Base-by-base conservation (phyloP, 495 filamentous ascomycete genomes). In the Lasiosphaeria hispida region DNA sequence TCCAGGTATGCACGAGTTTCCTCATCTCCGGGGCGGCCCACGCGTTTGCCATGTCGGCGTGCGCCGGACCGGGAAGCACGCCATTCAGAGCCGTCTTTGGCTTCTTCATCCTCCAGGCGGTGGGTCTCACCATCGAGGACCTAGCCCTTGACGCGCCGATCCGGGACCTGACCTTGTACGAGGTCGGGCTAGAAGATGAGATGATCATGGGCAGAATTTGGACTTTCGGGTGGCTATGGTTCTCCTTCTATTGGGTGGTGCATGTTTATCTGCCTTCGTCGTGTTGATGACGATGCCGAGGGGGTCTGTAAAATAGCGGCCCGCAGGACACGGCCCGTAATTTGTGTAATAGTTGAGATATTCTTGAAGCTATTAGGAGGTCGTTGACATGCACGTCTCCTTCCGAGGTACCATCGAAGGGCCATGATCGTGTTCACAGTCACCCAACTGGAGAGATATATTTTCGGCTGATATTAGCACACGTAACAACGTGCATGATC, bases 131-230 rank as follows among this genome's bases (percentile, higher is more conserved):
- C 4, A 33, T 55, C 17, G 53, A 55, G 17, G 19, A 11, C 6
- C 41, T 55, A n/a, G 35, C 47, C 15, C 42, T 55, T 19, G 18
- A 45, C 9, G 47, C 53, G 1, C 53, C 41, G 10, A 41, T 6
- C 7, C 35, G 33, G 30, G 53, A 55, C n/a, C 9, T 55, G 13
- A 47, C 53, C 4, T 41, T 55, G 4, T 55, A 55, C n/a, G 53
- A 55, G 33, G 18, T 45, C 23, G 53, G 53, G 2, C 41, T 55
- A 2, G 38, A 55, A 18, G 53, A 55, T 15, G 41, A 55, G 41
- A 44, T 45, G 40, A 36, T 55, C 3, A 55, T 55, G 7, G 53
- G 53, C 11, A 44, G 53, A 23, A 30, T 55, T 10, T 55, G 53
- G 53, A 55, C 53, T 17, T 55, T 42, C 33, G 53, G 53, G 2